Conservation (phyloP, 2,329 filamentous ascomycete genomes). For the Trichoderma oligosporum region DNA sequence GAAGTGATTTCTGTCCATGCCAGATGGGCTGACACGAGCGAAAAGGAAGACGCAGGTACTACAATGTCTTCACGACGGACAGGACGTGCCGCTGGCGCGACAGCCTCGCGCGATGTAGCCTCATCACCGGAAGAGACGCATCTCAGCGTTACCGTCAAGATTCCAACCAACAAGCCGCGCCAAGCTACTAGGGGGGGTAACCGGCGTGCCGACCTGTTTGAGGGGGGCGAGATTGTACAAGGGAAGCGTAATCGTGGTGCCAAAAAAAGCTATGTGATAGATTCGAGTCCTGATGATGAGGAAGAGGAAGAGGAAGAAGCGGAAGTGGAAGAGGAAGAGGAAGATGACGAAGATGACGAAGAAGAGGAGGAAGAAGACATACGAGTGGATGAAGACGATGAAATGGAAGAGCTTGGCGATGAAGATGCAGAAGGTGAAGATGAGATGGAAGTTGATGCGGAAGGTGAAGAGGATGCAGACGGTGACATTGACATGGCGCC, state of each 20-base stretch:
- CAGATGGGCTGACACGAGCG: slow-evolving; percentile 40
- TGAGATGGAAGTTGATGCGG: slow-evolving; percentile 45
- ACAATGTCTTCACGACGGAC: slow-evolving; percentile 51
- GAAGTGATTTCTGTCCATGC: slow-evolving; percentile 42
- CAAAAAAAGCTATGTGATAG: slow-evolving; percentile 59
- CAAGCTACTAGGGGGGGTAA: slow-evolving; percentile 44
- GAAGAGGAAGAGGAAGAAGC: slow-evolving; percentile 42
- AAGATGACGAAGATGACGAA: slow-evolving; percentile 44
- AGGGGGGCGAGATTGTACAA: slow-evolving; percentile 45
- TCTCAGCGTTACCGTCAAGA: slow-evolving; percentile 48
- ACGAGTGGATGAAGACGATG: slow-evolving; percentile 35
- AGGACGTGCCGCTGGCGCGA: slow-evolving; percentile 43
- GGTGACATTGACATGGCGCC: slow-evolving; percentile 46
- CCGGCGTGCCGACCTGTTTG: slow-evolving; percentile 39
- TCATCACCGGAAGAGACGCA: slow-evolving; percentile 46
- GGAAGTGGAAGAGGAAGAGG: slow-evolving; percentile 40
- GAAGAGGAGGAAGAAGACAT: slow-evolving; percentile 39
- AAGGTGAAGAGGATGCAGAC: slow-evolving; percentile 44
- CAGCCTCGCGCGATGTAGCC: slow-evolving; percentile 42
- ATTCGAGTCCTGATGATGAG: slow-evolving; percentile 47
- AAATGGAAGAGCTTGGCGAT: slow-evolving; percentile 36
- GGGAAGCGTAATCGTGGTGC: slow-evolving; percentile 52
- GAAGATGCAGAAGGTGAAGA: slow-evolving; percentile 41
- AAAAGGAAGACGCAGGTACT: slow-evolving; percentile 36
- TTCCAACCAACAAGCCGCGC: slow-evolving; percentile 49